Evolutionary conservation across 2,329 filamentous ascomycete genomes (phyloP).

Genomic region (Colletotrichum aenigma): DNA sequence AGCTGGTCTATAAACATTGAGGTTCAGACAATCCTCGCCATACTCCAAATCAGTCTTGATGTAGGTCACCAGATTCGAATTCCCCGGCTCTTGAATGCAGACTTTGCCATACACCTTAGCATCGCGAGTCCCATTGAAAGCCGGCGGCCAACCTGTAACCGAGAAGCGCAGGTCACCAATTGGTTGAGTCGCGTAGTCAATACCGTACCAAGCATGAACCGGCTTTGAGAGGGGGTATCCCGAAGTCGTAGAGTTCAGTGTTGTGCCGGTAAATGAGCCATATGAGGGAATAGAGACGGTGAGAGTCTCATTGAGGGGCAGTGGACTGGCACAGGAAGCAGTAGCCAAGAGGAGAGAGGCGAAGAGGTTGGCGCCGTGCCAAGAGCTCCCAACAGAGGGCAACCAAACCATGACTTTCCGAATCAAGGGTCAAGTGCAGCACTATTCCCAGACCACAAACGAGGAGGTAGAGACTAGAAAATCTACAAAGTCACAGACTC

Average conservation of each 20-base stretch:
- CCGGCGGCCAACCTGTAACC: not conserved
- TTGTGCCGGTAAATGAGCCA: not conserved
- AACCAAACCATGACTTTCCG: not conserved
- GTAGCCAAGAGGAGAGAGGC: not conserved
- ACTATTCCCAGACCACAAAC: not conserved
- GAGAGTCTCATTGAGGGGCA: not conserved
- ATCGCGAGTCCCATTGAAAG: not conserved
- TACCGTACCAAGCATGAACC: conserved; percentile 1
- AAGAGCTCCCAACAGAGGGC: not conserved
- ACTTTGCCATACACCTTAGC: not conserved
- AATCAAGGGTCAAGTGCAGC: not conserved
- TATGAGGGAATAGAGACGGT: not conserved
- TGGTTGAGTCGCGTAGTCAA: conserved; percentile 1
- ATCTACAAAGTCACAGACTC: not conserved
- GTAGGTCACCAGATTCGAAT: not conserved
- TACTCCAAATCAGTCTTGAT: not conserved
- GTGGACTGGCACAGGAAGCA: not conserved
- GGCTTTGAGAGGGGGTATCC: not conserved
- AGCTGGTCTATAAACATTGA: conserved; percentile 10
- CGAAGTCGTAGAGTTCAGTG: not conserved
- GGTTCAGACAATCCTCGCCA: conserved; percentile 13
- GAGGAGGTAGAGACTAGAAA: not conserved
- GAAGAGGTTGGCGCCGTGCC: not conserved
- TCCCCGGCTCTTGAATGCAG: not conserved
- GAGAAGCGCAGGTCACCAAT: not conserved